These are phyloP conservation scores for Ceratocystis huliohia DNA, from an alignment of 2,329 filamentous ascomycete species.

Conservation along the genomic window DNA sequence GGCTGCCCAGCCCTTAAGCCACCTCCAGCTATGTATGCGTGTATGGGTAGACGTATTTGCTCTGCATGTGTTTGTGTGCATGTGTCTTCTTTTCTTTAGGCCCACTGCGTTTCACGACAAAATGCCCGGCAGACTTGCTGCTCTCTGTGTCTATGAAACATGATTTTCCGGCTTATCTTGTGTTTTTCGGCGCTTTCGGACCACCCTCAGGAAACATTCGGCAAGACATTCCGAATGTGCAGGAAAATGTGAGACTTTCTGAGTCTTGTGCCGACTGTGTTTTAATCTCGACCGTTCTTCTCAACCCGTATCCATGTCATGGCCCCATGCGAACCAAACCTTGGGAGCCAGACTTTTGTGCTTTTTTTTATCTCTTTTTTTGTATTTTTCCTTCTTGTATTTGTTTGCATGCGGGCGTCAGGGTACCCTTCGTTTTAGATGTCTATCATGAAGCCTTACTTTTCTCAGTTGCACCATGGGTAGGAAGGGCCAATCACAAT, in stretches of 20 bases:
- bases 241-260: neutral
- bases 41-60: no score
- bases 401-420: slow-evolving; percentile 4
- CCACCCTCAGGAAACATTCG: slow-evolving; percentile 7
- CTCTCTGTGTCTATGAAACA: neutral
- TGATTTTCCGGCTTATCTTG: slow-evolving; percentile 7
- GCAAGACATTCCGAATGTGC: slow-evolving; percentile 1
- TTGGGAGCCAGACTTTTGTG: slow-evolving; percentile 2
- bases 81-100: neutral
- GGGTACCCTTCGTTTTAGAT: slow-evolving; percentile 4
- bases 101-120: neutral
- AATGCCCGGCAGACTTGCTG: neutral
- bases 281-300: slow-evolving; percentile 2
- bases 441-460: neutral
- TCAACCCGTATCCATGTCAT: neutral
- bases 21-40: no score
- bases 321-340: neutral
- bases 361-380: no score
- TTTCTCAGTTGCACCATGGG: neutral
- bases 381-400: neutral
- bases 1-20: neutral
- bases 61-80: neutral
- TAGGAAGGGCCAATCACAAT: neutral
- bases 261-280: slow-evolving; percentile 4
- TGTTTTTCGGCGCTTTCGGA: neutral